Conservation (phyloP, 768 basidiomycete species). For the Polyporus arcularius region DNA sequence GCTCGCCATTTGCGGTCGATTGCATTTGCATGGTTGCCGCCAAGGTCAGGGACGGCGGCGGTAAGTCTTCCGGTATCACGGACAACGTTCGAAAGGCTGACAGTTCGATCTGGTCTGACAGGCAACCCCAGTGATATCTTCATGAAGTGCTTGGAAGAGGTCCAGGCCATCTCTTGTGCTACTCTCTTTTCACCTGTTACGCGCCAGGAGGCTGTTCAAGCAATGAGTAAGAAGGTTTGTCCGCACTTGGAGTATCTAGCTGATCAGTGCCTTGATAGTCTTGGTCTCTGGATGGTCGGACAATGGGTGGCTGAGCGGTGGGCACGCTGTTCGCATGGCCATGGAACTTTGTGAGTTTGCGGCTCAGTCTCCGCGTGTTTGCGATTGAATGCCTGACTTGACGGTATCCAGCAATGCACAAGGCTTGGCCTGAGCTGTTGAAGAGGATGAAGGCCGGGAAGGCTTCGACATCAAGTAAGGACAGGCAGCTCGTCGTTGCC, state of each 20-base stretch:
- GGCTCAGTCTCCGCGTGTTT: background rate
- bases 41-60: constrained; percentile 87
- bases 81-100: constrained; percentile 2
- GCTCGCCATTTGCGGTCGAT: constrained; percentile 92
- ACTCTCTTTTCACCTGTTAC: constrained; percentile 87
- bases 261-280: constrained; percentile 44
- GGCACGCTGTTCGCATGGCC: constrained; percentile 96
- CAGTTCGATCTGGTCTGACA: constrained; percentile 28
- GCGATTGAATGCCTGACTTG: background rate
- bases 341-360: constrained; percentile 75
- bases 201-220: constrained; percentile 86
- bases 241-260: constrained; percentile 11
- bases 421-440: constrained; percentile 84
- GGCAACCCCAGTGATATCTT: constrained; percentile 77
- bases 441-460: constrained; percentile 76
- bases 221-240: constrained; percentile 69
- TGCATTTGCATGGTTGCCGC: constrained; percentile 94
- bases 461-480: constrained; percentile 54
- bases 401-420: constrained; percentile 70
- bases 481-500: constrained; percentile 78
- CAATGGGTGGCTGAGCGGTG: constrained; percentile 93
- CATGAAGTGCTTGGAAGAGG: constrained; percentile 75
- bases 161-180: constrained; percentile 80
- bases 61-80: constrained; percentile 39
- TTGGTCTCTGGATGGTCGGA: constrained; percentile 94